phyloP scores from a whole-genome alignment of 805 yeast genomes.

The Wickerhamiella kurtzmanii region DNA sequence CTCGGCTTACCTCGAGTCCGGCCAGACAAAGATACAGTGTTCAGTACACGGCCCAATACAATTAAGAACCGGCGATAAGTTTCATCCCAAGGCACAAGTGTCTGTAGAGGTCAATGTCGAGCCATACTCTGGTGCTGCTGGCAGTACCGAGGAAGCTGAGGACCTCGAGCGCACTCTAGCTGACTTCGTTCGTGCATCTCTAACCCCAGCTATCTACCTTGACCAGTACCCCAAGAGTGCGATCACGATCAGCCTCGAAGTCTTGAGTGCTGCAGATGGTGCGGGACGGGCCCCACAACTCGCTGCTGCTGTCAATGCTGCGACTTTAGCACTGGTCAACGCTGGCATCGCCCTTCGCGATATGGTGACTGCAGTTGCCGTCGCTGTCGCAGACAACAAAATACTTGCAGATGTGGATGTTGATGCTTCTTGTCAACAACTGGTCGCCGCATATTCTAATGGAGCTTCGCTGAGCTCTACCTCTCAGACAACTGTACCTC shows the following conservation, averaged over 20 bases:
- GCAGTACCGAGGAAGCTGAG: conserved; percentile 21
- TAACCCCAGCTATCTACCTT: conserved; percentile 42
- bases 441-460: conserved; percentile 15
- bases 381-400: conserved; percentile 7
- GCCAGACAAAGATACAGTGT: conserved; percentile 45
- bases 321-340: conserved; percentile 66
- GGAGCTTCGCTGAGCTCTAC: background rate
- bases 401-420: conserved; percentile 14
- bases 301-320: conserved; percentile 45
- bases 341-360: conserved; percentile 73
- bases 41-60: conserved; percentile 87
- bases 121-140: conserved; percentile 33
- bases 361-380: conserved; percentile 41
- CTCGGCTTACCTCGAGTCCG: conserved; percentile 64
- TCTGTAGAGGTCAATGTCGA: conserved; percentile 46
- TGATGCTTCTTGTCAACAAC: conserved; percentile 8
- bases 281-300: conserved; percentile 28
- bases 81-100: conserved; percentile 50
- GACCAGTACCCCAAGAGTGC: conserved; percentile 81
- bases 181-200: conserved; percentile 39
- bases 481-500: conserved; percentile 6
- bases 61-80: conserved; percentile 44
- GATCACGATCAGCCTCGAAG: conserved; percentile 60
- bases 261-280: conserved; percentile 34
- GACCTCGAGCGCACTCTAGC: conserved; percentile 32